Conservation (phyloP, 192 early-diverging fungal species). For the Linnemannia hyalina region DNA sequence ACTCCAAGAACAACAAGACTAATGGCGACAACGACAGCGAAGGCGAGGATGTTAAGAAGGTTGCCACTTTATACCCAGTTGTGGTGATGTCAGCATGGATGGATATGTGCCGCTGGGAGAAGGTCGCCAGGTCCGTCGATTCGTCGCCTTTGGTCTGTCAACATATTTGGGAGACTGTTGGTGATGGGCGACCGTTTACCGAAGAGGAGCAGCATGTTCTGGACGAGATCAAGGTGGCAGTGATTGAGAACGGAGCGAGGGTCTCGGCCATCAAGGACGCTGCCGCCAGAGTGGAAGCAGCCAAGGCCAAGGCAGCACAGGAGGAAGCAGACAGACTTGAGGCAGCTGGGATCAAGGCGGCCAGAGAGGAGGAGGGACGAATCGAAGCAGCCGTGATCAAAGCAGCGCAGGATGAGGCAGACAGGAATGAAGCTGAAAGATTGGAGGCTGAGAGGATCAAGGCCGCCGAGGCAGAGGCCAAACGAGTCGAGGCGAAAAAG, state of each 20-base stretch:
- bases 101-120: neutral
- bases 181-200: conserved; percentile 10
- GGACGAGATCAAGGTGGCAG: neutral
- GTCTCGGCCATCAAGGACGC: neutral
- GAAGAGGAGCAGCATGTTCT: neutral
- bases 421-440: neutral
- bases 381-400: neutral
- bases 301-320: neutral
- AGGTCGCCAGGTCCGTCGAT: neutral
- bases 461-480: neutral
- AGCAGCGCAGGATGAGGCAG: neutral
- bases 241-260: neutral
- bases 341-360: neutral
- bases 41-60: neutral
- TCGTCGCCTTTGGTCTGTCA: neutral
- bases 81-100: neutral
- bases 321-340: neutral
- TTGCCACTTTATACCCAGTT: neutral
- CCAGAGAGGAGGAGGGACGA: neutral
- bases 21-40: neutral
- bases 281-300: neutral
- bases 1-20: neutral
- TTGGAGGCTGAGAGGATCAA: neutral
- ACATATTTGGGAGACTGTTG: conserved; percentile 25
- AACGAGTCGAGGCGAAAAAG: neutral